These are phyloP conservation scores for Trichocomaceae sp. DNA, from an alignment of 2,329 filamentous ascomycete genomes.

Conservation along the genomic window DNA sequence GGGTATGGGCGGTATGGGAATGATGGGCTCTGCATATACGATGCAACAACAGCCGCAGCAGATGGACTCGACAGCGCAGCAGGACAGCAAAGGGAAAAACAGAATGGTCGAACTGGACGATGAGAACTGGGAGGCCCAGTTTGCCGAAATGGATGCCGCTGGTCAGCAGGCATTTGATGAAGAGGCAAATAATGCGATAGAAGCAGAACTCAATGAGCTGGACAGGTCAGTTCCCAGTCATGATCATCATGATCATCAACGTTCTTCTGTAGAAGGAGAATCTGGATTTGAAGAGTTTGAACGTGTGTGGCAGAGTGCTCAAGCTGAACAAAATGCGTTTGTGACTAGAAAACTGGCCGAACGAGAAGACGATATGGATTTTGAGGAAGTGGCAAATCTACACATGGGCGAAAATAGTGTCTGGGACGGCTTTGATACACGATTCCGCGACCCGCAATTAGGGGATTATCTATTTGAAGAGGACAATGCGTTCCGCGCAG, in stretches of 20 bases:
- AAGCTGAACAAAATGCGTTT: constrained; percentile 38
- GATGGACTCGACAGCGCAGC: constrained; percentile 40
- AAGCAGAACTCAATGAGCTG: constrained; percentile 80
- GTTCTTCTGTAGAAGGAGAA: constrained; percentile 29
- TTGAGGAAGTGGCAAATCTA: constrained; percentile 40
- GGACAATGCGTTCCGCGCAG: constrained; percentile 79
- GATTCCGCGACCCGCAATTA: constrained; percentile 66
- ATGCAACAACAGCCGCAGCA: constrained; percentile 45
- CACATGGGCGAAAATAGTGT: constrained; percentile 69
- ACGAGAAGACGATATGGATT: constrained; percentile 54
- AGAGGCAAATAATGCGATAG: constrained; percentile 67
- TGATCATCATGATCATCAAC: neutral
- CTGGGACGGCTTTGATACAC: constrained; percentile 73
- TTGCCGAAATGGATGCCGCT: constrained; percentile 70
- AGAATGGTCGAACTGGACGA: constrained; percentile 87
- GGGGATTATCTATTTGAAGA: constrained; percentile 93
- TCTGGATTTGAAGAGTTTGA: constrained; percentile 77
- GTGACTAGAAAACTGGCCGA: constrained; percentile 54
- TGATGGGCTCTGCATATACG: constrained; percentile 28
- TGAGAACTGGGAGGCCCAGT: constrained; percentile 91
- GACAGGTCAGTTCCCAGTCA: constrained; percentile 63
- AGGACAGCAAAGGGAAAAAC: constrained; percentile 63
- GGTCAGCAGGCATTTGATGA: constrained; percentile 50
- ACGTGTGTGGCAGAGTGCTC: constrained; percentile 54
- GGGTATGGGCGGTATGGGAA: constrained; percentile 48